These are phyloP conservation scores for Entomortierella chlamydospora DNA, from an alignment of 192 early-diverging fungal genomes.

Conservation along the genomic window DNA sequence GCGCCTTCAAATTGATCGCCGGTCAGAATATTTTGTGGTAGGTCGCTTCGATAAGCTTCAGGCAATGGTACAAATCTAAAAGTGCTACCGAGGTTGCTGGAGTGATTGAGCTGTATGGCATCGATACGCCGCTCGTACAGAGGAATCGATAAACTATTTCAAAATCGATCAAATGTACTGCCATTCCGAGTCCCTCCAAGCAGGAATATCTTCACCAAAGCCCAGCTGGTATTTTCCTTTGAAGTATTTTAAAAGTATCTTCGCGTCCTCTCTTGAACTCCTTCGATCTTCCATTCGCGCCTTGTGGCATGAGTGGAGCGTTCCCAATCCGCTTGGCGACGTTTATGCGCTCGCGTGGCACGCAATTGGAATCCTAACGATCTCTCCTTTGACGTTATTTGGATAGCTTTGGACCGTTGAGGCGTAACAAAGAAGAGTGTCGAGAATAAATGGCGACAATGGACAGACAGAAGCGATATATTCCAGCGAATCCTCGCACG, in stretches of 20 bases:
- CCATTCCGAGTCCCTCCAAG: background rate
- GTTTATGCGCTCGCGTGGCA: slow-evolving; percentile 29
- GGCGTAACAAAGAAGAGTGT: background rate
- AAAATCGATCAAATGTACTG: slow-evolving; percentile 27
- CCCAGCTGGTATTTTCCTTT: background rate
- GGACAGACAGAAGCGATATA: background rate
- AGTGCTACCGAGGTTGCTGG: slow-evolving; percentile 18
- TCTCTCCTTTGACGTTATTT: background rate
- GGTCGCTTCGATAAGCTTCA: slow-evolving; percentile 10
- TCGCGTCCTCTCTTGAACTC: background rate
- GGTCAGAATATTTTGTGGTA: slow-evolving; percentile 8
- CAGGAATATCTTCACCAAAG: slow-evolving; percentile 29
- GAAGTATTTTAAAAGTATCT: background rate
- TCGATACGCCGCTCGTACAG: background rate
- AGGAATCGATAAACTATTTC: slow-evolving; percentile 28
- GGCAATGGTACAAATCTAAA: slow-evolving; percentile 27
- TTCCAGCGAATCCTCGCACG: background rate
- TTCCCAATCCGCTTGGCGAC: slow-evolving; percentile 8
- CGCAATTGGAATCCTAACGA: slow-evolving; percentile 16
- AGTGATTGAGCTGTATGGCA: slow-evolving; percentile 8
- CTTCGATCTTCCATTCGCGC: background rate
- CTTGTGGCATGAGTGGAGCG: background rate
- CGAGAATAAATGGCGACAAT: background rate
- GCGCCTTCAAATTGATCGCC: slow-evolving; percentile 26
- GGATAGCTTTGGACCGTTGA: background rate